A percentile compares a stretch with the other conserved stretches of the same genome.
Conservation (phyloP, 768 basidiomycete genomes). For the Russula foetens region DNA sequence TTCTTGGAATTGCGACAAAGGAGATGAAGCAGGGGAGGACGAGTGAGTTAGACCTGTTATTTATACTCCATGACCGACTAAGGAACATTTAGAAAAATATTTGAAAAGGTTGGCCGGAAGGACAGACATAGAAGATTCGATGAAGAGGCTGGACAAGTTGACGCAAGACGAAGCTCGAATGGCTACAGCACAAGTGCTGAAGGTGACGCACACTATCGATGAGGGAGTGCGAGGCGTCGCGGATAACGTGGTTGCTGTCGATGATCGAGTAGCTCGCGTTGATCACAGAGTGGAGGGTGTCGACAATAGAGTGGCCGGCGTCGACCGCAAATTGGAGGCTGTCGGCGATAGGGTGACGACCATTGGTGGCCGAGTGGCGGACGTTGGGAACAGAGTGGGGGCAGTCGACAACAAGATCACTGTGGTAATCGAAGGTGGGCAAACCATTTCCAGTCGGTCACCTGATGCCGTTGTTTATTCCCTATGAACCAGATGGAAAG, state of each 20-base stretch:
- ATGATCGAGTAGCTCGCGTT: not conserved
- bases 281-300: not conserved
- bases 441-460: not conserved
- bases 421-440: not conserved
- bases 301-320: not conserved
- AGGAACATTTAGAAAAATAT: not conserved
- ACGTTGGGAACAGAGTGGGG: no score
- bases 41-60: not conserved
- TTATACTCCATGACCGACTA: not conserved
- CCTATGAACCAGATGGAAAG: not conserved
- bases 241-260: not conserved
- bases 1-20: not conserved
- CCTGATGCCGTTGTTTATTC: not conserved
- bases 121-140: not conserved
- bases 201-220: not conserved
- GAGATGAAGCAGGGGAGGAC: not conserved
- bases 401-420: not conserved
- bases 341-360: not conserved
- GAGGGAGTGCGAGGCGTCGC: not conserved
- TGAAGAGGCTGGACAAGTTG: not conserved
- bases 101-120: not conserved
- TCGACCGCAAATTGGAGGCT: not conserved
- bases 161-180: not conserved
- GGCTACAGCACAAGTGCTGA: not conserved
- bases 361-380: no score